phyloP scores from a whole-genome alignment of 1,139 yeast species.

The Geotrichum phurueaensis region DNA sequence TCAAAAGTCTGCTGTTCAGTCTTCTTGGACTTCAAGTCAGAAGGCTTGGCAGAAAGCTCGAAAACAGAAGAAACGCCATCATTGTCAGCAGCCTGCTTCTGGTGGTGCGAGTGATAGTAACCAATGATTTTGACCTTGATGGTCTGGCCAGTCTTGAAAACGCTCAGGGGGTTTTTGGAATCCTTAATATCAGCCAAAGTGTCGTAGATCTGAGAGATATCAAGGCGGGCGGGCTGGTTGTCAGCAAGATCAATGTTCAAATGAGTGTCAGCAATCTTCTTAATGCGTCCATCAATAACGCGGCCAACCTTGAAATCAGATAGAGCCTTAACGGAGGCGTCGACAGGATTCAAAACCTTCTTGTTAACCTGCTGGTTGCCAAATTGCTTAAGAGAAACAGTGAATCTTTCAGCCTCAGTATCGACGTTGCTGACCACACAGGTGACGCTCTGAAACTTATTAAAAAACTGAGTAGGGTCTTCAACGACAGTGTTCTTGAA shows the following conservation, averaged over 20 bases:
- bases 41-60: slow-evolving; percentile 57
- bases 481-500: slow-evolving; percentile 49
- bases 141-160: slow-evolving; percentile 53
- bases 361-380: slow-evolving; percentile 21
- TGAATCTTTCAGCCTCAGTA: slow-evolving; percentile 8
- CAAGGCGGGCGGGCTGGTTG: slow-evolving; percentile 53
- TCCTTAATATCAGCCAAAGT: slow-evolving; percentile 51
- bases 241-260: slow-evolving; percentile 68
- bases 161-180: slow-evolving; percentile 51
- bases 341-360: slow-evolving; percentile 54
- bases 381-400: slow-evolving; percentile 16
- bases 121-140: slow-evolving; percentile 56
- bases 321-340: slow-evolving; percentile 42
- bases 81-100: slow-evolving; percentile 64
- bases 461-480: slow-evolving; percentile 50
- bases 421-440: slow-evolving; percentile 36
- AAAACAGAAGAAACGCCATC: slow-evolving; percentile 49
- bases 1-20: slow-evolving; percentile 34
- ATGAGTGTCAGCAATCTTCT: slow-evolving; percentile 65
- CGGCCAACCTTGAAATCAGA: slow-evolving; percentile 57
- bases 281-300: slow-evolving; percentile 54
- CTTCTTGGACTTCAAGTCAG: slow-evolving; percentile 34
- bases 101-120: slow-evolving; percentile 74
- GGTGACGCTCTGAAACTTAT: slow-evolving; percentile 58
- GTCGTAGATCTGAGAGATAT: slow-evolving; percentile 65